Conservation (phyloP, 2,329 filamentous ascomycete genomes). For the Xylaria sp. region DNA sequence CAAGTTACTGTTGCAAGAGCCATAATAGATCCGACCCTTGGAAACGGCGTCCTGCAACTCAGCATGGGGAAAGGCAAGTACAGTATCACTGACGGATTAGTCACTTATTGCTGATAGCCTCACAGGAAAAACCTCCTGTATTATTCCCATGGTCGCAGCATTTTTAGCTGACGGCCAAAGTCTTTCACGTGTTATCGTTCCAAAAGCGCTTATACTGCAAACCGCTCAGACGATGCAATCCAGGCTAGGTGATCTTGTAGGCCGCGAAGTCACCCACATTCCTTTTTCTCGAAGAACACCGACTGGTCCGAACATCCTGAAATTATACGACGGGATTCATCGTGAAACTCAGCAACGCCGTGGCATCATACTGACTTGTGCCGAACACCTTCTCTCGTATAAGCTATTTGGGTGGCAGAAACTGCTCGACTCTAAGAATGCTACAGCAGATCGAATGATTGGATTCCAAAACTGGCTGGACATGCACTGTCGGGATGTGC, state of each 20-base stretch:
- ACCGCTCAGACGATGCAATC: conserved; percentile 67
- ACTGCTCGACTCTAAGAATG: conserved; percentile 58
- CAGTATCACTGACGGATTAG: no score
- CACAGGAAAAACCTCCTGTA: conserved; percentile 67
- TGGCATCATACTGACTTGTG: conserved; percentile 69
- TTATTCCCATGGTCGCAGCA: conserved; percentile 65
- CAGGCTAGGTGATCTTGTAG: conserved; percentile 65
- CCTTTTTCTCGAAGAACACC: conserved; percentile 69
- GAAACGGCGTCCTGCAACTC: conserved; percentile 73
- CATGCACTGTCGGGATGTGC: conserved; percentile 64
- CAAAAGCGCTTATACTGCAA: conserved; percentile 66
- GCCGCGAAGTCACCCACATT: conserved; percentile 64
- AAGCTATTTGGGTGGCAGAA: conserved; percentile 70
- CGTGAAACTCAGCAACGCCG: conserved; percentile 52
- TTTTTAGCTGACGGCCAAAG: conserved; percentile 57
- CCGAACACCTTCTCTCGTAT: conserved; percentile 74
- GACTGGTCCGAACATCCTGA: no score
- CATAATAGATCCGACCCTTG: conserved; percentile 65
- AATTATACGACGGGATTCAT: no score
- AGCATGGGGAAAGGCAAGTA: conserved; percentile 68
- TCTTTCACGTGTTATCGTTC: conserved; percentile 66
- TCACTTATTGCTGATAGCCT: no score
- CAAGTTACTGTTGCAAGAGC: conserved; percentile 72
- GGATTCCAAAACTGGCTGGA: conserved; percentile 63
- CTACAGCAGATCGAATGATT: conserved; percentile 61